Evolutionary conservation across 139 green algal species (phyloP), one percentile per base, ranked within the genome.

Genomic region (Volvox reticuliferus): DNA sequence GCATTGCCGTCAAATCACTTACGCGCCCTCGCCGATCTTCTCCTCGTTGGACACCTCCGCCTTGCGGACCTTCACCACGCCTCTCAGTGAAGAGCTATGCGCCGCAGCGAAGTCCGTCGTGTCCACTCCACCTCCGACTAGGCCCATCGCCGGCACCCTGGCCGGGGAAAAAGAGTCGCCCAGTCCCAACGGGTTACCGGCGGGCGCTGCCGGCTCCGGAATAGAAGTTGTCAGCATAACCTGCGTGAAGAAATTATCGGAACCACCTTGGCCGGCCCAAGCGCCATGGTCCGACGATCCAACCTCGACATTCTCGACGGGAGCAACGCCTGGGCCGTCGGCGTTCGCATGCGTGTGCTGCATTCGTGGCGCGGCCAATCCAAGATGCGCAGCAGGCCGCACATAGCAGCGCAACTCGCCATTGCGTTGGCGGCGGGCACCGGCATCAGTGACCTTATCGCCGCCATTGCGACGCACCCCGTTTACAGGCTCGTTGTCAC

Each of bases 11-110:
- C 21, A 9, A 5, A 24, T 30, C n/a, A 90, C 86, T 90, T 81
- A 90, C 65, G 94, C 94, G 13, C 96, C 96, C 92, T 98, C 96
- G 21, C 96, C 96, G 82, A 98, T 97, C 86, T 96, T 95, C 17
- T 79, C 79, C 55, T 97, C 86, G 32, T 96, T 93, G 12, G 77
- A 92, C 16, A 98, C 93, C 75, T 96, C 89, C 2, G 69, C 33
- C 50, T 87, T 89, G 16, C 91, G 86, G 83, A 94, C 86, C 37
- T 91, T 91, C 14, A 88, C 83, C 83, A 96, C 94, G 0, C 86
- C 89, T 35, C 93, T 81, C 32, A 95, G 90, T 86, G 76, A 69
- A 71, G 73, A 55, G 50, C 62, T 83, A 19, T 77, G 50, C 13
- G 22, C 55, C 16, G 17, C 21, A 32, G 30, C 37, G 0, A 19